Evolutionary conservation across 345 rosid genomes (phyloP).

Genomic region (Pelargonium nanum): DNA sequence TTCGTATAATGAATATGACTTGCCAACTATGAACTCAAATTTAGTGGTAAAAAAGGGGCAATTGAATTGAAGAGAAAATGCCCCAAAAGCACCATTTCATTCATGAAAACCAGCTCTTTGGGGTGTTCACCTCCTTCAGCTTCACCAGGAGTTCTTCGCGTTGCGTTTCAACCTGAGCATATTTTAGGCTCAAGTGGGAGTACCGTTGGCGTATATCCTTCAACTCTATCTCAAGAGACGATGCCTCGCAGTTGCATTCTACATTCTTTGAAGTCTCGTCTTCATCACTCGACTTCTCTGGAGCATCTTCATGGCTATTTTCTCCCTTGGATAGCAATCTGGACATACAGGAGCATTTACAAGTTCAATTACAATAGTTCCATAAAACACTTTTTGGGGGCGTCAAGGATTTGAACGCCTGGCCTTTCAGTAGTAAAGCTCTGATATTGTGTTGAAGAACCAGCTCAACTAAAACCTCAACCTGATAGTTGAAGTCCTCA

Average conservation of each 20-base stretch:
- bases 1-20: neutral
- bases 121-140: constrained; percentile 26
- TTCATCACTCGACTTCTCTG: constrained; percentile 9
- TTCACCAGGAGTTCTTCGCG: constrained; percentile 32
- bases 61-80: neutral
- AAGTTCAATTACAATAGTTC: neutral
- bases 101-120: constrained; percentile 24
- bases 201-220: constrained; percentile 38
- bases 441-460: no score
- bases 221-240: constrained; percentile 32
- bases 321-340: constrained; percentile 25
- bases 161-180: constrained; percentile 50
- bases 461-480: no score
- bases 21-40: no score
- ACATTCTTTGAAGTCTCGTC: constrained; percentile 7
- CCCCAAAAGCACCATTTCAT: neutral
- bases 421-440: no score
- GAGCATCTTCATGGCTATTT: constrained; percentile 7
- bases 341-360: constrained; percentile 9
- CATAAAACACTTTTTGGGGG: no score
- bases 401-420: no score
- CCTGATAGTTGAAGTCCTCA: no score
- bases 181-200: constrained; percentile 49
- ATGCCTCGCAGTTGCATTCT: neutral
- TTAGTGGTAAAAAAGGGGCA: neutral